Evolutionary conservation across 2,329 filamentous ascomycete species (phyloP), one percentile per base, ranked within the genome.

Genomic region (Venturia nashicola): DNA sequence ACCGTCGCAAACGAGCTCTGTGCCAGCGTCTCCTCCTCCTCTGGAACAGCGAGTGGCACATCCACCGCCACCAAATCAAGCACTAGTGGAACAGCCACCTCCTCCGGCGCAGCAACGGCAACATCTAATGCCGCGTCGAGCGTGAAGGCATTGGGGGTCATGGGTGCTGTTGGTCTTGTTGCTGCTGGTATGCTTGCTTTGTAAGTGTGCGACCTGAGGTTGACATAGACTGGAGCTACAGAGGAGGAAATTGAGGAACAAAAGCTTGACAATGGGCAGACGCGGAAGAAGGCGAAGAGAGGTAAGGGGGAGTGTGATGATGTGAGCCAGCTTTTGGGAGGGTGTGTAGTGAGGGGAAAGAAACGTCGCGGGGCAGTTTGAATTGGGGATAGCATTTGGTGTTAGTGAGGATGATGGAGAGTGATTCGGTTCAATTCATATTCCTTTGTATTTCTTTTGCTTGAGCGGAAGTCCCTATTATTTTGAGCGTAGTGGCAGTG

Each of bases 1-100:
- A 44, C 20, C 11, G 55, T 59, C 23, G 27, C 73, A 23, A 62
- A 59, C 12, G 66, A 64, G 32, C 65, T 75, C 67, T 76, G 74
- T 68, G 66, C 64, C 23, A 27, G n/a, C 20, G 42, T 23, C 23
- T 32, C 32, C 18, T 34, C 32, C 39, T n/a, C 36, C 27, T 32
- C 40, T 39, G 55, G 40, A 12, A 42, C 40, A 42, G 40, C 27
- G 6, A 43, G 43, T 9, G 43, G 59, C 11, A 59, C 46, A 8
- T 27, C 61, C 39, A 57, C 36, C 23, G 23, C 61, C 14, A 40
- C 42, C 18, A 51, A 8, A 32, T 48, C 40, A 23, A 40, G 36
- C 23, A 54, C 16, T 14, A 54, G n/a, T 5, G n/a, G 39, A 18
- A 46, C 61, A 9, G n/a, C 61, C 8, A 51, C 61, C 34, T 20